phyloP scores from a whole-genome alignment of 75 land plant species.

The Pinus albicaulis region DNA sequence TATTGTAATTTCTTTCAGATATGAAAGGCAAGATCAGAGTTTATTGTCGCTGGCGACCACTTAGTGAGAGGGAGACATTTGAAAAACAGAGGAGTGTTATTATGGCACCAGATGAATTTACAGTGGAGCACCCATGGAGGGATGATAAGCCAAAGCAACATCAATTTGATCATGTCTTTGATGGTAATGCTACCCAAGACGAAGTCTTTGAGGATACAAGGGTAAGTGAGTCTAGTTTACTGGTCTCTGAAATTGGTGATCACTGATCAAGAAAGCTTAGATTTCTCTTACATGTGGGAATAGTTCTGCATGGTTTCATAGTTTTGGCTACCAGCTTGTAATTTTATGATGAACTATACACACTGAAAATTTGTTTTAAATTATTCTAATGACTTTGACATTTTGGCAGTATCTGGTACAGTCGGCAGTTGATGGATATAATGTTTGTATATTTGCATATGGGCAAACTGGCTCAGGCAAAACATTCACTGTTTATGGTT shows the following conservation, averaged over 20 bases:
- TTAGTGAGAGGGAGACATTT: slow-evolving; percentile 34
- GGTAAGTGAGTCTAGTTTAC: slow-evolving; percentile 15
- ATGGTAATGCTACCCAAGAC: slow-evolving; percentile 31
- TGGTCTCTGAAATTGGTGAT: neutral
- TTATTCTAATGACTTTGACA: neutral
- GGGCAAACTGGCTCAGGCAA: slow-evolving; percentile 86
- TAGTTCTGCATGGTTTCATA: neutral
- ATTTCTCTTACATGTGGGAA: neutral
- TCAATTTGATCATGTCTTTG: slow-evolving; percentile 54
- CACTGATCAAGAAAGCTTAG: neutral
- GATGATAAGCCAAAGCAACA: slow-evolving; percentile 41
- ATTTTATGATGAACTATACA: neutral
- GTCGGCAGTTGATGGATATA: slow-evolving; percentile 69
- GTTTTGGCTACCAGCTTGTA: neutral
- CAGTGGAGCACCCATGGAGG: slow-evolving; percentile 46
- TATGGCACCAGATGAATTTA: slow-evolving; percentile 36
- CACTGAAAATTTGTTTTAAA: neutral
- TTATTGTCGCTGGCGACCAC: slow-evolving; percentile 44
- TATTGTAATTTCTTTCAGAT: slow-evolving; percentile 25
- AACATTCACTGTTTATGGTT: slow-evolving; percentile 58
- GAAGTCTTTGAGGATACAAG: slow-evolving; percentile 36
- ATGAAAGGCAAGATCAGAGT: slow-evolving; percentile 59
- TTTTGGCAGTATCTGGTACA: slow-evolving; percentile 56
- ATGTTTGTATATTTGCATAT: slow-evolving; percentile 77
- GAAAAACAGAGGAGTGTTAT: slow-evolving; percentile 32